Evolutionary conservation across 225 moss, liverwort and hornwort species (phyloP).

Genomic region (Bryoerythrophyllum caledonicum): DNA sequence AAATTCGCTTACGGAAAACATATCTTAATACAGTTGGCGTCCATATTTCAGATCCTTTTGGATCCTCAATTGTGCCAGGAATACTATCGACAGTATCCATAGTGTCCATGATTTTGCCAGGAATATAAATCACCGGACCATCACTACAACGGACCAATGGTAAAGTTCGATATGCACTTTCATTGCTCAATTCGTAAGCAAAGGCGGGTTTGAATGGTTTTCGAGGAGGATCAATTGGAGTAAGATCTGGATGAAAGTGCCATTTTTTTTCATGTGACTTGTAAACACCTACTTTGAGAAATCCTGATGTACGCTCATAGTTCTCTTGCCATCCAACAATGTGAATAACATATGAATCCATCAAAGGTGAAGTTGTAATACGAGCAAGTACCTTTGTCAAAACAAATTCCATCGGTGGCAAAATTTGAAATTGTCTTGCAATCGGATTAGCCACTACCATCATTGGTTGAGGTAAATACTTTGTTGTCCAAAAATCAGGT

Average conservation of each 20-base stretch:
- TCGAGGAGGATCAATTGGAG: background rate
- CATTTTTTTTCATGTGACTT: conserved; percentile 37
- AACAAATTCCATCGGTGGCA: conserved; percentile 34
- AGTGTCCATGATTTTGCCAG: conserved; percentile 25
- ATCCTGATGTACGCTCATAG: background rate
- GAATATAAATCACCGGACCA: conserved; percentile 32
- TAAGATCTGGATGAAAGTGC: conserved; percentile 40
- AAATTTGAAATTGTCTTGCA: conserved; percentile 26
- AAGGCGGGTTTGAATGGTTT: conserved; percentile 36
- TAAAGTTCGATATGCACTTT: conserved; percentile 18
- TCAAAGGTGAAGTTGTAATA: conserved; percentile 16
- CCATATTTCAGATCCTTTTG: conserved; percentile 22
- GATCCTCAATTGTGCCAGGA: background rate
- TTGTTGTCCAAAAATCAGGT: conserved; percentile 14
- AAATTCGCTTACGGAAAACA: conserved; percentile 19
- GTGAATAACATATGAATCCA: conserved; percentile 37
- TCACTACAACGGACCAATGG: conserved; percentile 31
- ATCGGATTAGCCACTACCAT: conserved; percentile 44
- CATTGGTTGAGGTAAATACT: conserved; percentile 32
- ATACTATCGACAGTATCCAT: too few species aligned
- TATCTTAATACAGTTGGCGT: conserved; percentile 29
- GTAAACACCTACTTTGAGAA: conserved; percentile 33
- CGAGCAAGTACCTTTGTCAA: conserved; percentile 31
- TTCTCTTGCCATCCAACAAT: conserved; percentile 49
- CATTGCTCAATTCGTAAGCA: background rate